These are phyloP conservation scores for Candida pini DNA, from an alignment of 805 yeast species.

Conservation along the genomic window DNA sequence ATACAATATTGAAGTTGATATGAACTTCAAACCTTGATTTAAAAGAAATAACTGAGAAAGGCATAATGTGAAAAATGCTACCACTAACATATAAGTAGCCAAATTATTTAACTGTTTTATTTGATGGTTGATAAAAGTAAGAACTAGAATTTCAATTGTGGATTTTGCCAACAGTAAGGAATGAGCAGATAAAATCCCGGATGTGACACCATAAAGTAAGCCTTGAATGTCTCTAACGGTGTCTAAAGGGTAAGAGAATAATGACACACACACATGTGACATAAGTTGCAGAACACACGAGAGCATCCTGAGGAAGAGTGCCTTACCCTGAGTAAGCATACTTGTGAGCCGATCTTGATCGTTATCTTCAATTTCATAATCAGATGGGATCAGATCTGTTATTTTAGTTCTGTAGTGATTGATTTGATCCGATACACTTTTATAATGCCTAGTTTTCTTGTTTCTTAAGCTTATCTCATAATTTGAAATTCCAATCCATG, in stretches of 20 bases:
- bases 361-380: background rate
- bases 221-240: slow-evolving; percentile 42
- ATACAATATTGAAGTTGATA: slow-evolving; percentile 73
- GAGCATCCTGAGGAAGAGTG: background rate
- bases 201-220: slow-evolving; percentile 54
- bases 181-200: slow-evolving; percentile 81
- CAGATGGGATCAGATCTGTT: slow-evolving; percentile 1
- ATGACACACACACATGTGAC: background rate
- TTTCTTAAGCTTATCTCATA: slow-evolving; percentile 7
- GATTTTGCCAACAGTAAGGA: slow-evolving; percentile 83
- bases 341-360: background rate
- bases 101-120: slow-evolving; percentile 30
- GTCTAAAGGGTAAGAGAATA: slow-evolving; percentile 10
- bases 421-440: slow-evolving; percentile 2
- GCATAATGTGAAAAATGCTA: slow-evolving; percentile 55
- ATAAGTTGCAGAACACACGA: background rate
- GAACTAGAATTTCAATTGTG: slow-evolving; percentile 61
- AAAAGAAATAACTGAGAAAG: slow-evolving; percentile 66
- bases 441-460: slow-evolving; percentile 3
- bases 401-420: slow-evolving; percentile 2
- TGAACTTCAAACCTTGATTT: slow-evolving; percentile 63
- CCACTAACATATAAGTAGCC: slow-evolving; percentile 45
- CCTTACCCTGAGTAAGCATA: background rate
- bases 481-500: slow-evolving; percentile 23
- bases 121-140: slow-evolving; percentile 31